A percentile compares a stretch with the other conserved stretches of the same genome.
Evolutionary conservation across 2,329 filamentous ascomycete species (phyloP).

Genomic region (Stachybotrys echinatus): DNA sequence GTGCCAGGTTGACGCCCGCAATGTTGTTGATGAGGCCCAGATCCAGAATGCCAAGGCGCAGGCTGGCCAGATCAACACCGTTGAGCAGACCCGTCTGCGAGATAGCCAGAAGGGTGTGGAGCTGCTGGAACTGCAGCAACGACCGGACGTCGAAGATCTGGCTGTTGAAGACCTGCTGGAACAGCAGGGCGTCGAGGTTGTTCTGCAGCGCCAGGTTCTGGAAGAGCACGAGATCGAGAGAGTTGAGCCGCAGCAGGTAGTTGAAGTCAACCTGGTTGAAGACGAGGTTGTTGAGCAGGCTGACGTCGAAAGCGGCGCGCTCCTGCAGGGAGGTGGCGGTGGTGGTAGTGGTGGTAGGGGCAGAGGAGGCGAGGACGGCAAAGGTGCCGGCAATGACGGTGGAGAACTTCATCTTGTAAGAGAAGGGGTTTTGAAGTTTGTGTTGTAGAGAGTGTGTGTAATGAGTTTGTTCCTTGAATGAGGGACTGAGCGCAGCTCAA

Average conservation of each 20-base stretch:
- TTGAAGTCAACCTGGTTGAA: slow-evolving; percentile 35
- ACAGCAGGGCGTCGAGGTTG: slow-evolving; percentile 38
- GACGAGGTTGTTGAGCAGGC: slow-evolving; percentile 32
- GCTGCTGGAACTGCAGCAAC: slow-evolving; percentile 34
- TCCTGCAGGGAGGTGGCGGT: slow-evolving; percentile 27
- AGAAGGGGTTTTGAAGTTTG: slow-evolving; percentile 9
- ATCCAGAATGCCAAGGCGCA: slow-evolving; percentile 18
- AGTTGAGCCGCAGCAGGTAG: slow-evolving; percentile 42
- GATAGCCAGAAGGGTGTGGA: slow-evolving; percentile 31
- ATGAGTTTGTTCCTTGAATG: slow-evolving; percentile 9
- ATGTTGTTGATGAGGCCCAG: slow-evolving; percentile 22
- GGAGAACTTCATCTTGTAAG: slow-evolving; percentile 44
- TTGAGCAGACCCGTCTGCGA: slow-evolving; percentile 22
- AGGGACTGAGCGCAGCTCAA: slow-evolving; percentile 15
- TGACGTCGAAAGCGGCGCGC: slow-evolving; percentile 31
- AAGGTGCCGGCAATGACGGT: slow-evolving; percentile 38
- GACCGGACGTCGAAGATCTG: slow-evolving; percentile 34
- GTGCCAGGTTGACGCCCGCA: slow-evolving; percentile 18
- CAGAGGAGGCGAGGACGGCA: slow-evolving; percentile 37
- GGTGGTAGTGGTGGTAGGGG: slow-evolving; percentile 23
- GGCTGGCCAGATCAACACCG: slow-evolving; percentile 17
- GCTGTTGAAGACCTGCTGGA: slow-evolving; percentile 35
- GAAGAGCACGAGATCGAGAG: slow-evolving; percentile 38
- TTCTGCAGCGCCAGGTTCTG: slow-evolving; percentile 31
- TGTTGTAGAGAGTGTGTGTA: background rate